Base-by-base conservation (phyloP, 306 rosid species). In the Inga oerstediana region DNA sequence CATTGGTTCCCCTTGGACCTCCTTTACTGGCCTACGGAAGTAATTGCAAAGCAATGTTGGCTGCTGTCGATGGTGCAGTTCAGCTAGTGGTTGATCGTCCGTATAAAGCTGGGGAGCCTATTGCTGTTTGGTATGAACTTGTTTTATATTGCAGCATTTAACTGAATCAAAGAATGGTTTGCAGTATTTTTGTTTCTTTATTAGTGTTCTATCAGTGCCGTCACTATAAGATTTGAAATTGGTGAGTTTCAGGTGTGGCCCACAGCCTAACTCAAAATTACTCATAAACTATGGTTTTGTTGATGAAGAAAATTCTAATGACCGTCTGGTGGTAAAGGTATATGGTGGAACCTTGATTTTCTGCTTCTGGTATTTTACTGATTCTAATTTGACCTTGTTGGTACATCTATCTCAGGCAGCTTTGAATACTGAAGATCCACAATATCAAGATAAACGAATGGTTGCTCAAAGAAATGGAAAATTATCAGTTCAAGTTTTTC, bases 1-100 rank as follows among this genome's bases (percentile, higher is more conserved):
- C 98, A 41, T 86, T 96, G 89, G 99, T 96, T 80, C 99, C 99
- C 59, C 92, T 96, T 75, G 99, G 99, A 64, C 99, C 99, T 64
- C 99, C 99, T 17, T 76, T 96, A 44, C 84, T 96, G 88, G 91
- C 97, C 81, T 96, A 96, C 84, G 71, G 92, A 79, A 96, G 99
- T 84, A 92, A 90, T 44, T 91, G 95, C 90, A 94, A 82, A 86
- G 97, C 99, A 84, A 94, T 96, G 99, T 87, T 96, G 81, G 80
- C 94, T 56, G 97, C 97, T 86, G 89, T 86, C 78, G 94, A 94
- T 35, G 93, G 75, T 35, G 90, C 93, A 58, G 97, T 96, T 90
- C 88, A 92, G 84, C 91, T 96, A 8, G 93, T 90, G 77, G 98
- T 94, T 52, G 99, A 96, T 88, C 93, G 97, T 20, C 87, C 95